Conservation (phyloP, 495 filamentous ascomycete species). For the Amniculicola lignicola region DNA sequence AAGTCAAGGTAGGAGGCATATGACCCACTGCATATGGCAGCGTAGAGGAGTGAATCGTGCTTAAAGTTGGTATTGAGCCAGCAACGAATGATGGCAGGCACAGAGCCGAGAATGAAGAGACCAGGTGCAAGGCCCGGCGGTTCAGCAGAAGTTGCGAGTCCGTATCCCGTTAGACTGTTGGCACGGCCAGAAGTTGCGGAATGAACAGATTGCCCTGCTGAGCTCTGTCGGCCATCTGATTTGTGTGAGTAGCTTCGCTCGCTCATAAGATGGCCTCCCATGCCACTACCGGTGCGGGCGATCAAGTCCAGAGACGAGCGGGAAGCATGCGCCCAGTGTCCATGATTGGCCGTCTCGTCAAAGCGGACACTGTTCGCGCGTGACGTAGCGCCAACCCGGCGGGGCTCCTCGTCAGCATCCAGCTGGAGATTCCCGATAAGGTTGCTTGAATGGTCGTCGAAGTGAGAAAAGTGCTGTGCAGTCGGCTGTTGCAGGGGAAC, state of each 20-base stretch:
- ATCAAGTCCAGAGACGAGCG: slow-evolving; percentile 77
- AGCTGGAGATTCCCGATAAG: slow-evolving; percentile 73
- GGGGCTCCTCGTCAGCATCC: slow-evolving; percentile 85
- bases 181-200: slow-evolving; percentile 66
- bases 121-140: slow-evolving; percentile 73
- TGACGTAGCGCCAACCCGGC: slow-evolving; percentile 72
- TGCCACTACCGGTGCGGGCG: slow-evolving; percentile 72
- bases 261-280: slow-evolving; percentile 78
- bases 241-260: slow-evolving; percentile 91
- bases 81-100: slow-evolving; percentile 91
- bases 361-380: slow-evolving; percentile 98
- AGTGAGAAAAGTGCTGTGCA: slow-evolving; percentile 75
- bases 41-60: slow-evolving; percentile 81
- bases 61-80: slow-evolving; percentile 88
- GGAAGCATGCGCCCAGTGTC: slow-evolving; percentile 78
- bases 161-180: slow-evolving; percentile 74
- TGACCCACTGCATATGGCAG: slow-evolving; percentile 87
- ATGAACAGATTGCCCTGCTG: slow-evolving; percentile 72
- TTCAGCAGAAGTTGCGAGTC: slow-evolving; percentile 61
- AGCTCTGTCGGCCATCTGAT: slow-evolving; percentile 94
- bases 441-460: slow-evolving; percentile 73
- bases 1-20: slow-evolving; percentile 75
- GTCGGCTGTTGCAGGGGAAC: slow-evolving; percentile 71
- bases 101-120: slow-evolving; percentile 75
- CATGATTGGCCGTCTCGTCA: slow-evolving; percentile 91